Base-by-base conservation (phyloP, 805 yeast genomes). In the Ogataea saltuana region DNA sequence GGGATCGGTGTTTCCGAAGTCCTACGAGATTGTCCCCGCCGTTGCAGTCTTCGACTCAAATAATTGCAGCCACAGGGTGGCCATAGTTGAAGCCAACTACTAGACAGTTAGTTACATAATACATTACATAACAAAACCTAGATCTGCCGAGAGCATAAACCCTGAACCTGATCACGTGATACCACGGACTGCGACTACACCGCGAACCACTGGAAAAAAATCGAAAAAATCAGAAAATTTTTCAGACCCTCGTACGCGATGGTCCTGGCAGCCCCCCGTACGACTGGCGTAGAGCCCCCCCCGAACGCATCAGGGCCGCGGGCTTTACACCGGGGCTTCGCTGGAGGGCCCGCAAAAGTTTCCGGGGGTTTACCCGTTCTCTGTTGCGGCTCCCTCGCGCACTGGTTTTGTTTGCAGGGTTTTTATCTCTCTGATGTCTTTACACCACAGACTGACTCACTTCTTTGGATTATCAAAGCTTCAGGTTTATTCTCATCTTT, bases 21-120 rank as follows among this genome's bases (percentile, higher is more conserved):
- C 55, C 0, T 59, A 56, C 39, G 62, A 59, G 25, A 15, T 59
- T 4, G 39, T 55, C 7, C 60, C 63, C 2, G 60, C 54, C 11
- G 27, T 37, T 3, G 29, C 29, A 6, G 55, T 54, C 11, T 54
- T 39, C 26, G 48, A 54, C 29, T 11, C 23, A 2, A 27, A 40
- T 8, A 43, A 42, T 4, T 7, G 8, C 2, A 9, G 15, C 12
- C 48, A 41, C 32, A 30, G 33, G 9, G 44, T 37, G 33, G 56
- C 51, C 0, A 39, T 54, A 27, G 50, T 56, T 8, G 44, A 30
- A n/a, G 15, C 34, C 12, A 17, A 34, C 9, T 6, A 17, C n/a
- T n/a, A n/a, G n/a, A n/a, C 17, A 19, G 6, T 7, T 7, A 17
- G 9, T 32, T 21, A 32, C 33, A 13, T 30, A 30, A 30, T 30